Conservation (phyloP, 2,329 filamentous ascomycete species). For the Hysterium pulicare region DNA sequence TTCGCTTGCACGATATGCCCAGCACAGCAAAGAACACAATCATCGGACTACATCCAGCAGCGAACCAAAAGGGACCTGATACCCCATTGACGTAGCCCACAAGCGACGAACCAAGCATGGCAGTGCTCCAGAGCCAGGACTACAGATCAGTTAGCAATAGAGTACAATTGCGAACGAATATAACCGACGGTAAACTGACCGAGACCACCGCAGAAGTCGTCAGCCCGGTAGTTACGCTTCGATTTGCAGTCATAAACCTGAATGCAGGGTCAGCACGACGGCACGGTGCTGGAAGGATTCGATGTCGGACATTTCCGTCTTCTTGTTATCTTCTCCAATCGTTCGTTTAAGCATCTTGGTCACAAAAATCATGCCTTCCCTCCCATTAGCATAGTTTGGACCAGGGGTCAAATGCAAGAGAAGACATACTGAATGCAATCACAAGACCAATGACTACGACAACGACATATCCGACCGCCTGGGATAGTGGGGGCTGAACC, state of each 20-base stretch:
- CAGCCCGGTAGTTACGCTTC: slow-evolving; percentile 49
- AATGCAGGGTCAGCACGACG: not conserved
- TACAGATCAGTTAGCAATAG: slow-evolving; percentile 3
- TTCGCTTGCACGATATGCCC: slow-evolving; percentile 51
- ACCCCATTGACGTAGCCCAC: slow-evolving; percentile 56
- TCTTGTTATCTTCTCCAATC: slow-evolving; percentile 50
- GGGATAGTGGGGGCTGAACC: slow-evolving; percentile 18
- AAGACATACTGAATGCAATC: not conserved
- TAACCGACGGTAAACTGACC: slow-evolving; percentile 16
- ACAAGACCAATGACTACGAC: slow-evolving; percentile 30
- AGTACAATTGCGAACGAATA: not conserved
- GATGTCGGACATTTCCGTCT: slow-evolving; percentile 47
- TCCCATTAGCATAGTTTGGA: too few relatives aligned
- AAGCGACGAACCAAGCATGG: slow-evolving; percentile 49
- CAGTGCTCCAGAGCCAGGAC: slow-evolving; percentile 55
- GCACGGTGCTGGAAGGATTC: slow-evolving; percentile 1
- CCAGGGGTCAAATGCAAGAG: too few relatives aligned
- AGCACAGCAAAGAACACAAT: slow-evolving; percentile 55
- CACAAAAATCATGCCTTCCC: slow-evolving; percentile 49
- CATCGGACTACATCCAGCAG: slow-evolving; percentile 54
- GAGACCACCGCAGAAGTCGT: slow-evolving; percentile 55
- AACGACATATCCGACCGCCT: slow-evolving; percentile 42
- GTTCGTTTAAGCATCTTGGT: slow-evolving; percentile 49
- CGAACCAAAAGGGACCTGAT: slow-evolving; percentile 55
- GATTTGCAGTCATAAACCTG: slow-evolving; percentile 54